Percentiles rank a stretch among this genome's conserved stretches.
Evolutionary conservation across 2,329 filamentous ascomycete species (phyloP).

Genomic region (Diplodia corticola): DNA sequence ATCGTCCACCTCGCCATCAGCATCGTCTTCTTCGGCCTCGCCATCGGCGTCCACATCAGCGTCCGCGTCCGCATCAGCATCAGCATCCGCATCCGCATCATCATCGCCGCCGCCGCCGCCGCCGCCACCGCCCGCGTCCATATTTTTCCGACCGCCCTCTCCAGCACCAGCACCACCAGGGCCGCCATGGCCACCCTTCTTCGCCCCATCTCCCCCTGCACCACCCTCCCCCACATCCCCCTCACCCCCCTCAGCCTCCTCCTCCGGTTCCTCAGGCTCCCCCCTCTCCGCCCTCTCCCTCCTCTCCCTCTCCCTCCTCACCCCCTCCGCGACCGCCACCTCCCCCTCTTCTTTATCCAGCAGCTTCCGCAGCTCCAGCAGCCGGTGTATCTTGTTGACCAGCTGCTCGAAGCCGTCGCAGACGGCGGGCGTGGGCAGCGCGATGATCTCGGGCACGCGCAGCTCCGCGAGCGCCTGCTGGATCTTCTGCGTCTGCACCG

Average conservation of each 20-base stretch:
- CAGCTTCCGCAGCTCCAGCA: slow-evolving; percentile 73
- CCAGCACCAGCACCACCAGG: neutral
- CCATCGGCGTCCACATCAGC: neutral
- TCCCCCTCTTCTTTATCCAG: slow-evolving; percentile 75
- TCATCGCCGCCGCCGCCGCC: too few species aligned
- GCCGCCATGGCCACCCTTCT: neutral
- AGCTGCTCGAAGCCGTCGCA: slow-evolving; percentile 71
- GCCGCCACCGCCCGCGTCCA: neutral
- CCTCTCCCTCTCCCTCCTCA: slow-evolving; percentile 38
- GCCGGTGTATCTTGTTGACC: slow-evolving; percentile 64
- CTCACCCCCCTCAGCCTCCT: slow-evolving; percentile 28
- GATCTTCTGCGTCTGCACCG: slow-evolving; percentile 74
- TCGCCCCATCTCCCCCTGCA: too few species aligned
- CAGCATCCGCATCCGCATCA: neutral
- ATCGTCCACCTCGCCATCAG: slow-evolving; percentile 39
- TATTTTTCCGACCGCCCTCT: neutral
- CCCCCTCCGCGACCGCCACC: slow-evolving; percentile 50
- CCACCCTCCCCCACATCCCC: slow-evolving; percentile 37
- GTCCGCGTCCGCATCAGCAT: neutral
- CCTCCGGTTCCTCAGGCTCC: slow-evolving; percentile 28
- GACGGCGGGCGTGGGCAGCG: slow-evolving; percentile 73
- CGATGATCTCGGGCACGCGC: slow-evolving; percentile 67
- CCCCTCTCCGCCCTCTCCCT: slow-evolving; percentile 24
- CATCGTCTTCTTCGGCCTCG: slow-evolving; percentile 2
- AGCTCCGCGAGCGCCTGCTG: slow-evolving; percentile 70